Evolutionary conservation across 2,329 filamentous ascomycete species (phyloP), one percentile per base, ranked within the genome.

Genomic region (Proliferodiscus dingleyae): DNA sequence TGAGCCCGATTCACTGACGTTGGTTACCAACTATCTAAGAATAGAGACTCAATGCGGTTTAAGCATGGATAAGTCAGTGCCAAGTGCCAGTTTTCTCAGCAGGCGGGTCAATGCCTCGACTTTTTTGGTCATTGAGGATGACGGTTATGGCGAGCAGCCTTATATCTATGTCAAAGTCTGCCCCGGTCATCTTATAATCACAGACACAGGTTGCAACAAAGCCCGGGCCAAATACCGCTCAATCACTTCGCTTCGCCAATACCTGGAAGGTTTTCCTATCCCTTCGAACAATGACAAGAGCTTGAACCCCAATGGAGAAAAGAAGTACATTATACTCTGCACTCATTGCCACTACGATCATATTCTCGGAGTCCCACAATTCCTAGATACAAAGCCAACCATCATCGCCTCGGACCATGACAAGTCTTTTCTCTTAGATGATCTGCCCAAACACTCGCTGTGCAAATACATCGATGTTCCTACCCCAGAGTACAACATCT

Each of bases 291-390:
- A 54, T 30, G 49, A 61, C 36, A 38, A 52, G 40, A 63, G 64
- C 5, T 55, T 74, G 4, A 73, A 73, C 38, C 61, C 63, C 3
- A 45, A 45, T 3, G 60, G 60, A 1, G 30, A 36, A 7, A 65
- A 59, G 44, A 23, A 37, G 43, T 74, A 74, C 49, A 51, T 66
- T 6, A 64, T 73, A 13, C 64, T 74, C 37, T 66, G 65, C 51
- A 68, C 67, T 1, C 71, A 74, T 51, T 74, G 71, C 51, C 71
- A 74, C 47, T 73, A 67, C 50, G 71, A 74, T 39, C 64, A 67
- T 38, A 66, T 66, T 28, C 53, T 58, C 16, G 58, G 59, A n/a
- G 53, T 61, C 9, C 44, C 56, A 6, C 45, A 54, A 10, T 62
- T 61, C 29, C 40, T 54, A 1, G 42, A 50, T 4, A 26, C 53